Base-by-base conservation (phyloP, 2,329 filamentous ascomycete genomes). In the Penicillium sp. region DNA sequence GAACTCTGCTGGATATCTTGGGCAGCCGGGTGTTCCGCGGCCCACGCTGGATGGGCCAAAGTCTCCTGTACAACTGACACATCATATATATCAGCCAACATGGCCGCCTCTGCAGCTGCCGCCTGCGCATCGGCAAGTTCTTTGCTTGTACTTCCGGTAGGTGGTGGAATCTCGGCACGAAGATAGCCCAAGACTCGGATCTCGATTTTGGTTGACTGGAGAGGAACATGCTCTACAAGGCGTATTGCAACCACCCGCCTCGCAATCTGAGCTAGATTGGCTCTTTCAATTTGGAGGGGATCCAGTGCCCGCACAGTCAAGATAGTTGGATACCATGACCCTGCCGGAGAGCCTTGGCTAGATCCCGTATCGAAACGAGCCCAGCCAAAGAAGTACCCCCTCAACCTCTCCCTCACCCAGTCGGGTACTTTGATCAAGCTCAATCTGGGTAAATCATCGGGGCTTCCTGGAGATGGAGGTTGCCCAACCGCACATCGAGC, bases 361-460 rank as follows among this genome's bases (percentile, higher is more conserved):
- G 59, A 62, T 13, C 46, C 36, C 18, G 69, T 64, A 0, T 64
- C 63, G 0, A 71, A 67, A 0, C 76, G 68, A 0, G 77, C 79
- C 84, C 84, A 88, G 3, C 81, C 83, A 33, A 84, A 81, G 59
- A 84, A 88, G 6, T 84, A 75, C 0, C 84, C 85, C 11, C 72
- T 69, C 41, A 87, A 72, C 3, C 78, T 75, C 53, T 79, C 68
- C 18, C 75, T 70, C 34, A 85, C 64, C 29, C 79, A 73, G 22
- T 78, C 77, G 0, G 80, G 72, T 0, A 85, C 71, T 9, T 73
- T 75, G 0, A 60, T 58, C 2, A 87, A 64, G 50, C 78, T 82
- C 0, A 81, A 77, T 0, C 78, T 81, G 0, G 81, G 79, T 2
- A 77, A 69, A 0, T 3, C 59, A 80, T 83, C 1, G 78, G 81